Evolutionary conservation across 164 flowering plant species (phyloP).

Genomic region (Dillenia turbinata): DNA sequence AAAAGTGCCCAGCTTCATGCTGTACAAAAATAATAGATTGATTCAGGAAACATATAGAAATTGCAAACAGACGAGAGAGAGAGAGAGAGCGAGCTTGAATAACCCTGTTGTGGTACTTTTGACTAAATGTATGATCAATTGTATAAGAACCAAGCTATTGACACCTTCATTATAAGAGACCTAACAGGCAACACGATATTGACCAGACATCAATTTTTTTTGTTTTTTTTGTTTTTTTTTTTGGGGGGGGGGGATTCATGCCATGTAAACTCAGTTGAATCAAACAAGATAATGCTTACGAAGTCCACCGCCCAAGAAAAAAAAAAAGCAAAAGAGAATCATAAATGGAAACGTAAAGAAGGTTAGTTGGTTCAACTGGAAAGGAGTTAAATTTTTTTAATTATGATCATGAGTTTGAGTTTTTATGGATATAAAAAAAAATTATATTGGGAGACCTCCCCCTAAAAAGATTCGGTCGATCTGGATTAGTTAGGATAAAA

Average conservation of each 20-base stretch:
- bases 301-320: conserved; percentile 73
- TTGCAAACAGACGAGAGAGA: neutral
- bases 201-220: too few relatives aligned
- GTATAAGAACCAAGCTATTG: conserved; percentile 71
- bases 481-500: too few relatives aligned
- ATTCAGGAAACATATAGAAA: neutral
- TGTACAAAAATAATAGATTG: conserved; percentile 22
- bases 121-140: conserved; percentile 68
- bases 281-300: conserved; percentile 28
- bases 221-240: too few relatives aligned
- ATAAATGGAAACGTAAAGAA: too few relatives aligned
- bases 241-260: neutral
- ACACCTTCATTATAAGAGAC: conserved; percentile 73
- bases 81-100: conserved; percentile 28
- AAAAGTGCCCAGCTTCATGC: conserved; percentile 99
- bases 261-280: neutral
- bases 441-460: too few relatives aligned
- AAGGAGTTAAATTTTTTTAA: too few relatives aligned
- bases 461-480: too few relatives aligned
- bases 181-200: conserved; percentile 22
- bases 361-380: too few relatives aligned
- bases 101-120: conserved; percentile 75
- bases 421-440: too few relatives aligned
- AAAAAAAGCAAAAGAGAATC: too few relatives aligned
- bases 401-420: too few relatives aligned